Base-by-base conservation (phyloP, 176 grass and related monocot genomes). In the Avena insularis region DNA sequence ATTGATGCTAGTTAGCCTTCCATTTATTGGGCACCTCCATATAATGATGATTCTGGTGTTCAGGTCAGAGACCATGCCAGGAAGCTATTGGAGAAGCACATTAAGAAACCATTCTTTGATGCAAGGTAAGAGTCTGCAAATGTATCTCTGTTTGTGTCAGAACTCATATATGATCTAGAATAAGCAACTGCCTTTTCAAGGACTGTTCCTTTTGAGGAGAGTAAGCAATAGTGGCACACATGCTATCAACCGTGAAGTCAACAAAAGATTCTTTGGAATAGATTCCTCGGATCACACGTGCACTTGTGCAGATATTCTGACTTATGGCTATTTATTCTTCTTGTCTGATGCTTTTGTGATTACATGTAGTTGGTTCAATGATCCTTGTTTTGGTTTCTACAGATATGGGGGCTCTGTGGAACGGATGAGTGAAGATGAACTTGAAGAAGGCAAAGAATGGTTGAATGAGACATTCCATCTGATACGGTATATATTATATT, bases 1-100 rank as follows among this genome's bases (percentile, higher is more conserved):
- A 88, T 9, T 69, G 58, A 23, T 72, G 53, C 69, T 60, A 79
- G 20, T 57, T 84, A 77, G 46, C 23, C 90, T 48, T 35, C 77
- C 47, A 56, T 70, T 46, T 62, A 58, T 45, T 78, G 47, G 17
- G 40, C 58, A 51, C 5, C 83, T 20, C 85, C 19, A 84, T 47
- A 70, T 81, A 45, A 79, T 6, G 7, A 46, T 78, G 16, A 12
- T 78, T 91, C 86, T 84, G 80, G 38, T 88, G 21, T 90, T 82
- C 87, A 99, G 97, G 97, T 99, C 46, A 88, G 87, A 70, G 94
- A 99, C 9, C 97, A 99, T 94, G 94, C 90, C 78, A 91, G 97
- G 86, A 99, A 99, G 29, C 97, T 99, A 79, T 80, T 99, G 85
- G 97, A 99, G 81, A 99, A 99, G 91, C 89, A 53, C 73, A 60